Evolutionary conservation across 2,329 filamentous ascomycete species (phyloP).

Genomic region (Cytospora leucostoma): DNA sequence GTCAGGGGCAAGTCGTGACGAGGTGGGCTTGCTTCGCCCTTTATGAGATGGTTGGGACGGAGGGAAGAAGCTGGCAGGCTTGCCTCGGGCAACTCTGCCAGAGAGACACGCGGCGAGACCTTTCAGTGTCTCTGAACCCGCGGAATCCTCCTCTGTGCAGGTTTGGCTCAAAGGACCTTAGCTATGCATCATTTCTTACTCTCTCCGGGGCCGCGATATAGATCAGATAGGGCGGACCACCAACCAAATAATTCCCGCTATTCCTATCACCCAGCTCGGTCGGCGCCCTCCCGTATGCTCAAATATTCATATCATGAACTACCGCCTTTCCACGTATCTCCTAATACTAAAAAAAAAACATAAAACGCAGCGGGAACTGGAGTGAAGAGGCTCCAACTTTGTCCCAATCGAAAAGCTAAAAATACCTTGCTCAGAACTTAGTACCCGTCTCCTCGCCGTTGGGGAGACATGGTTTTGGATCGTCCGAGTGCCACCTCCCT

Average conservation of each 20-base stretch:
- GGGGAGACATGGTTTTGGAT: background rate
- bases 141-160: background rate
- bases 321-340: slow-evolving; percentile 16
- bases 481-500: background rate
- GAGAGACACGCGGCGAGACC: background rate
- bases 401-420: slow-evolving; percentile 3
- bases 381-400: slow-evolving; percentile 1
- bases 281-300: slow-evolving; percentile 15
- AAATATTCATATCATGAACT: slow-evolving; percentile 25
- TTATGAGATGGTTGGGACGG: slow-evolving; percentile 2
- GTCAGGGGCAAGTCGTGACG: background rate
- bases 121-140: background rate
- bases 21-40: background rate
- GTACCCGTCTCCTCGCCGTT: background rate
- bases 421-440: background rate
- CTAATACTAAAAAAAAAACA: slow-evolving; percentile 1
- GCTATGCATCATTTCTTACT: slow-evolving; percentile 27
- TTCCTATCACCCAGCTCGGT: slow-evolving; percentile 2
- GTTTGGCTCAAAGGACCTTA: slow-evolving; percentile 7
- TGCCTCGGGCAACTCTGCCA: background rate
- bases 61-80: background rate
- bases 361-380: slow-evolving; percentile 18
- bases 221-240: slow-evolving; percentile 8
- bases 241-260: slow-evolving; percentile 4
- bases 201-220: slow-evolving; percentile 13